phyloP scores from a whole-genome alignment of 331 rosid species.

The Spiraea crenata region DNA sequence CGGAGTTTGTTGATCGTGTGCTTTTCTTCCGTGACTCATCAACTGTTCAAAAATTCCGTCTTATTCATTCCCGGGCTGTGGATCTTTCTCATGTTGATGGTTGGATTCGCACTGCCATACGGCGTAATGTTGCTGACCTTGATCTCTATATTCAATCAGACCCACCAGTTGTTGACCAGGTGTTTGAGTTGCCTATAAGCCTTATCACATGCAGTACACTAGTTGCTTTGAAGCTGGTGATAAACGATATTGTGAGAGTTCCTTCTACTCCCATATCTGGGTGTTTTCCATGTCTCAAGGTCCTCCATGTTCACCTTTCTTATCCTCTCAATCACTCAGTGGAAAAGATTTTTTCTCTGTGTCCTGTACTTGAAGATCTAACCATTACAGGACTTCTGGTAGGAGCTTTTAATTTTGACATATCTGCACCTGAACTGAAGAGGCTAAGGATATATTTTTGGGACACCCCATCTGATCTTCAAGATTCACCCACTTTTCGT shows the following conservation, averaged over 20 bases:
- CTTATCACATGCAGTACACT: neutral
- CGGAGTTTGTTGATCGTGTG: neutral
- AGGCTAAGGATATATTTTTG: neutral
- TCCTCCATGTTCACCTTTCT: neutral
- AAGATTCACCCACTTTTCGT: neutral
- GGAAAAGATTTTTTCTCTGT: neutral
- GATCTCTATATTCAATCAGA: neutral
- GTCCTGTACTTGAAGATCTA: neutral
- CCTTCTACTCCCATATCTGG: neutral
- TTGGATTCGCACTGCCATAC: neutral
- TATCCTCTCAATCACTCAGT: neutral
- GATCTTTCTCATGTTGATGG: neutral
- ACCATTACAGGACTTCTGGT: neutral
- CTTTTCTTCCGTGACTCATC: neutral
- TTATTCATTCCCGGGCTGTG: neutral
- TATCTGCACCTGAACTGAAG: neutral
- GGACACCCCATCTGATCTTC: neutral
- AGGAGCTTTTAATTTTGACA: neutral
- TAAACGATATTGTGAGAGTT: neutral
- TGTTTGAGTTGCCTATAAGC: neutral
- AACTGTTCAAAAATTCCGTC: neutral
- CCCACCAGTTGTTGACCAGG: neutral
- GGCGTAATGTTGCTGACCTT: neutral
- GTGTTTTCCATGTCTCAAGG: neutral
- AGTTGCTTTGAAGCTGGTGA: neutral